Percentiles rank a stretch among this genome's conserved stretches.
Evolutionary conservation across 306 rosid species (phyloP).

Genomic region (Cyamopsis tetragonoloba): DNA sequence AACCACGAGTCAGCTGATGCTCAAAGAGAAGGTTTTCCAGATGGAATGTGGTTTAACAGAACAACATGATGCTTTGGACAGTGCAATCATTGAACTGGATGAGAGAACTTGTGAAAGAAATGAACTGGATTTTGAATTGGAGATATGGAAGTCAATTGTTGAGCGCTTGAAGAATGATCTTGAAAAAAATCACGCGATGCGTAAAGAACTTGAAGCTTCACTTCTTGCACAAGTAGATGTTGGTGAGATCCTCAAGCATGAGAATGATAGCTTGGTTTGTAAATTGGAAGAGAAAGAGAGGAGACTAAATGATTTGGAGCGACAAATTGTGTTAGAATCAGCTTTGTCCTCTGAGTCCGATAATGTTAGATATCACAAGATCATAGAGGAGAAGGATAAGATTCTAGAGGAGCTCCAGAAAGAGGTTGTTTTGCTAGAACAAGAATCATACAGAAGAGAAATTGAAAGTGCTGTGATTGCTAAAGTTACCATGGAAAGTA

Average conservation of each 20-base stretch:
- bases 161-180: slow-evolving; percentile 49
- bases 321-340: slow-evolving; percentile 32
- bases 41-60: slow-evolving; percentile 28
- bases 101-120: slow-evolving; percentile 52
- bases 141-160: slow-evolving; percentile 53
- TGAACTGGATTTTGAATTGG: slow-evolving; percentile 68
- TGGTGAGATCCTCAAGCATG: slow-evolving; percentile 58
- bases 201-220: slow-evolving; percentile 71
- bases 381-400: slow-evolving; percentile 44
- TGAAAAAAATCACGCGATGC: slow-evolving; percentile 43
- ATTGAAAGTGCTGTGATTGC: slow-evolving; percentile 44
- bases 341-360: background rate
- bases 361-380: slow-evolving; percentile 22
- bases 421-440: slow-evolving; percentile 52
- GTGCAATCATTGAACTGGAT: slow-evolving; percentile 41
- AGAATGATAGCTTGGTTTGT: slow-evolving; percentile 33
- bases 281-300: slow-evolving; percentile 44
- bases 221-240: slow-evolving; percentile 63
- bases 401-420: slow-evolving; percentile 50
- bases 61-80: slow-evolving; percentile 46
- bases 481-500: slow-evolving; percentile 37
- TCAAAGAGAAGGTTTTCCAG: slow-evolving; percentile 35
- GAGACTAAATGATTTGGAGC: slow-evolving; percentile 39
- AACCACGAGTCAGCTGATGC: slow-evolving; percentile 33
- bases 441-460: slow-evolving; percentile 61